These are phyloP conservation scores for Metschnikowia baotianmanensis DNA, from an alignment of 805 yeast genomes.

Conservation along the genomic window DNA sequence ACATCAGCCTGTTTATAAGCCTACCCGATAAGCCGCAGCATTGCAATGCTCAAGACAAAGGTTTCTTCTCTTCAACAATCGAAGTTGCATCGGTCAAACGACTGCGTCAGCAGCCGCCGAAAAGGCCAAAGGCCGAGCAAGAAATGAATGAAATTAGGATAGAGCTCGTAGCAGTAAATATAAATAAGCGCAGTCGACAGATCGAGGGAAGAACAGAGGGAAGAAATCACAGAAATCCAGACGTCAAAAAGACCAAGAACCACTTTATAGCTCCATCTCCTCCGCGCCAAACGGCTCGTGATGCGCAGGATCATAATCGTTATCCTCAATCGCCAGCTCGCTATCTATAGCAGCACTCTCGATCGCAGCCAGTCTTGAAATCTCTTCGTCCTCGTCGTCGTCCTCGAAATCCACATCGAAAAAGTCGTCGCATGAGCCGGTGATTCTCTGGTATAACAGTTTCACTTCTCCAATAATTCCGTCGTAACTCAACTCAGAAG, in stretches of 20 bases:
- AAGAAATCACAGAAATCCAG: too few relatives aligned
- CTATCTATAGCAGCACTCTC: slow-evolving; percentile 4
- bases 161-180: too few relatives aligned
- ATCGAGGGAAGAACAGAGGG: too few relatives aligned
- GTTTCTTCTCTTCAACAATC: too few relatives aligned
- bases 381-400: slow-evolving; percentile 69
- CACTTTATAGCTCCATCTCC: slow-evolving; percentile 38
- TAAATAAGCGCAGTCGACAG: too few relatives aligned
- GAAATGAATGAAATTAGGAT: too few relatives aligned
- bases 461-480: slow-evolving; percentile 84
- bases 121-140: too few relatives aligned
- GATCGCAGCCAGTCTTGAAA: not conserved
- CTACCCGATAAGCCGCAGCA: too few relatives aligned
- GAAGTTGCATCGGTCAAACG: too few relatives aligned
- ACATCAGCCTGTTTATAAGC: too few relatives aligned
- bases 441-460: slow-evolving; percentile 68
- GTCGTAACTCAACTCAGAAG: slow-evolving; percentile 85
- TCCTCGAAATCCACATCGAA: slow-evolving; percentile 96
- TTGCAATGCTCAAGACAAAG: too few relatives aligned
- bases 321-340: slow-evolving; percentile 17
- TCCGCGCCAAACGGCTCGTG: slow-evolving; percentile 45
- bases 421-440: slow-evolving; percentile 94
- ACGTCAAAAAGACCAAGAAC: not conserved
- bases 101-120: too few relatives aligned
- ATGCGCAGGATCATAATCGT: slow-evolving; percentile 27